These are phyloP conservation scores for Ogataea allantospora DNA, from an alignment of 805 yeast species.

Conservation along the genomic window DNA sequence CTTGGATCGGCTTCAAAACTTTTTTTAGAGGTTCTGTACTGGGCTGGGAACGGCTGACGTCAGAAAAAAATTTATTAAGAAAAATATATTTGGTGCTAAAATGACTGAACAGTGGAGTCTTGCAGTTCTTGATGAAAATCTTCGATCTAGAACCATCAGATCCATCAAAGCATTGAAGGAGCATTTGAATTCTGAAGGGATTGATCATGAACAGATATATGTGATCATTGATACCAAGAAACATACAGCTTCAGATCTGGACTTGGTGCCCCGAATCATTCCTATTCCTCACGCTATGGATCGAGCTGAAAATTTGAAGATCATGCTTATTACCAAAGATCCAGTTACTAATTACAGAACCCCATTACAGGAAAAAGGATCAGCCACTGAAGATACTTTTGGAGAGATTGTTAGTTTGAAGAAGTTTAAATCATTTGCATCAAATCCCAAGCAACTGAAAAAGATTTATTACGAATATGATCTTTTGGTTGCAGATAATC, in stretches of 20 bases:
- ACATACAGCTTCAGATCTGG: conserved; percentile 44
- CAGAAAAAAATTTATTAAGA: neutral
- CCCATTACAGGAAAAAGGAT: conserved; percentile 45
- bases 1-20: too few relatives aligned
- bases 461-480: conserved; percentile 62
- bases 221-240: conserved; percentile 48
- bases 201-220: conserved; percentile 34
- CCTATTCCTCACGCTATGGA: conserved; percentile 55
- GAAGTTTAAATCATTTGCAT: conserved; percentile 47
- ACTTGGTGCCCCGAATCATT: conserved; percentile 55
- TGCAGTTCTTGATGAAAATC: conserved; percentile 14
- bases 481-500: conserved; percentile 63
- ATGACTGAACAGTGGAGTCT: conserved; percentile 1
- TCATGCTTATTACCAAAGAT: conserved; percentile 70
- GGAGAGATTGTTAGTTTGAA: conserved; percentile 59
- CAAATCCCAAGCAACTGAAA: conserved; percentile 43
- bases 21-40: too few relatives aligned
- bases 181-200: conserved; percentile 26
- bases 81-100: neutral
- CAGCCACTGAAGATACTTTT: conserved; percentile 61
- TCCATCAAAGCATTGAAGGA: conserved; percentile 33
- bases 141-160: conserved; percentile 20
- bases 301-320: conserved; percentile 46
- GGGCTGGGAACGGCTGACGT: too few relatives aligned
- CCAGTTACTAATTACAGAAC: conserved; percentile 59